Evolutionary conservation across 805 yeast species (phyloP), one percentile per base, ranked within the genome.

Genomic region (Candida maesae): DNA sequence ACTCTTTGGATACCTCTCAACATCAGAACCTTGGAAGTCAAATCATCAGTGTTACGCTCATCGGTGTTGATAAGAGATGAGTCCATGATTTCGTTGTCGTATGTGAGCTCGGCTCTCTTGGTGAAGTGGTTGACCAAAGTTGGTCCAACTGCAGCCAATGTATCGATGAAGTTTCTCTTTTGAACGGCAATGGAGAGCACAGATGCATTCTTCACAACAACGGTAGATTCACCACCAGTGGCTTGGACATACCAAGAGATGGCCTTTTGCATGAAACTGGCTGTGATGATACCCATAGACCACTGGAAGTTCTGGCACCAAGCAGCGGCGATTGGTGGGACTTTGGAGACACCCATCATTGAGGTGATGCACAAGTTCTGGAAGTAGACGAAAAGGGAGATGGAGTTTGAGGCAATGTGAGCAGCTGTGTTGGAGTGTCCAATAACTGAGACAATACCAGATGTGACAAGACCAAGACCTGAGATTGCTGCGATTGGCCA

Each of bases 261-360:
- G 47, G 88, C 84, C 32, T 70, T 62, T 62, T 90, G 96, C 78
- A 91, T 83, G 56, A 89, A 86, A 12, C 65, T 63, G 7, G 80
- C 78, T 39, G 75, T 74, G 53, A 93, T 85, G 49, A 91, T 81
- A 35, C 99, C 99, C 76, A 91, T 76, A 2, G 97, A 81, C 98
- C 98, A 91, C 64, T 79, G 81, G 70, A 93, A 93, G 67, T 91
- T 93, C 65, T 91, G 96, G 24, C 95, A 81, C 99, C 99, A 91
- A 3, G 98, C 90, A 3, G 95, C 88, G 5, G 97, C 98, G 52
- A 93, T 90, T 3, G 99, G 99, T 2, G 99, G 99, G 16, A 88
- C 85, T 46, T 78, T 70, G 16, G 87, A 76, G 23, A 91, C 97
- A 42, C 95, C 96, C 89, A 89, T 83, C 96, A 93, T 90, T 14